phyloP scores from a whole-genome alignment of 352 stramenopile genomes.

The Globisporangium takayamanum region DNA sequence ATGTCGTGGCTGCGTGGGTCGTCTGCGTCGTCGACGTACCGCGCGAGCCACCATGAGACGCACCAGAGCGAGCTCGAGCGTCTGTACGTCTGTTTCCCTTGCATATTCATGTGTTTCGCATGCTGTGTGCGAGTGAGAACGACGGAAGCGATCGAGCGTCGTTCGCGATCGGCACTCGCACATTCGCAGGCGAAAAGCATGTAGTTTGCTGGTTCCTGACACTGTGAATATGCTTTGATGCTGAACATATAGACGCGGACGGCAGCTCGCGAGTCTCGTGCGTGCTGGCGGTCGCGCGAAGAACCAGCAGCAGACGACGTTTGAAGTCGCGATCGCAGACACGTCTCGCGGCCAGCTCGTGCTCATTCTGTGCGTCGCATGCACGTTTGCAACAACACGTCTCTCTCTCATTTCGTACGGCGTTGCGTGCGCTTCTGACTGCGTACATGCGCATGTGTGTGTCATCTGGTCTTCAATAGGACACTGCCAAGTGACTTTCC shows the following conservation, averaged over 20 bases:
- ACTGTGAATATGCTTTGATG: neutral
- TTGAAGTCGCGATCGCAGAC: slow-evolving; percentile 64
- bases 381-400: neutral
- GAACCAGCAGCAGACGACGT: slow-evolving; percentile 82
- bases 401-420: neutral
- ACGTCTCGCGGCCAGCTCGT: slow-evolving; percentile 41
- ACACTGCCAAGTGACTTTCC: slow-evolving; percentile 68
- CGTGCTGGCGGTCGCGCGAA: slow-evolving; percentile 72
- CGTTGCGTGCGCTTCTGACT: neutral
- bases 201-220: too few species aligned
- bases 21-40: slow-evolving; percentile 23
- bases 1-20: slow-evolving; percentile 63
- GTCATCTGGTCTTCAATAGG: slow-evolving; percentile 17
- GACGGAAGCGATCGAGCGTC: too few species aligned
- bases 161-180: neutral
- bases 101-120: neutral
- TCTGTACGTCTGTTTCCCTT: slow-evolving; percentile 33
- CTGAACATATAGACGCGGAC: slow-evolving; percentile 38
- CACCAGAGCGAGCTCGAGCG: slow-evolving; percentile 78
- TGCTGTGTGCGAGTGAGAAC: neutral
- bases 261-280: slow-evolving; percentile 76
- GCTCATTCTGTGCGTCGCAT: slow-evolving; percentile 37
- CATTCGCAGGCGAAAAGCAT: too few species aligned
- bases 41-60: slow-evolving; percentile 50
- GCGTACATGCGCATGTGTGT: neutral